Percentiles rank a stretch among this genome's conserved stretches.
These are phyloP conservation scores for Zygoascus meyerae DNA, from an alignment of 1,139 yeast genomes.

Conservation along the genomic window DNA sequence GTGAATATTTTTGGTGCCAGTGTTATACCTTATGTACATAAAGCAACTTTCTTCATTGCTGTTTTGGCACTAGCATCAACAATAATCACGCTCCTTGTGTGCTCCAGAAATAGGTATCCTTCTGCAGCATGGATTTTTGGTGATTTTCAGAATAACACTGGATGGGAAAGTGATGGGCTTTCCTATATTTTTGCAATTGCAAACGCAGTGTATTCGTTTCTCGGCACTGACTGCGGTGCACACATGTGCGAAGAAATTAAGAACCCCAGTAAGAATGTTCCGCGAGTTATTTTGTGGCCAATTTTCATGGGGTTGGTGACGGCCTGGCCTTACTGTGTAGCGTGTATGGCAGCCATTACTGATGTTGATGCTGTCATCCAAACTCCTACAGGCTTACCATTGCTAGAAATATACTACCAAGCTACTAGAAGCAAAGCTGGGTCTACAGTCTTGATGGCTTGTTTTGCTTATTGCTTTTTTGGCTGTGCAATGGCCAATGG, in stretches of 20 bases:
- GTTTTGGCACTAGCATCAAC: conserved; percentile 44
- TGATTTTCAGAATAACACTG: conserved; percentile 47
- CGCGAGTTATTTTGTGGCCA: conserved; percentile 50
- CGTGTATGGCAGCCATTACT: conserved; percentile 52
- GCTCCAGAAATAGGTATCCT: conserved; percentile 45
- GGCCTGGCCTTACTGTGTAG: conserved; percentile 46
- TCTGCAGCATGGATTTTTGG: conserved; percentile 45
- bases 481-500: conserved; percentile 47
- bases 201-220: conserved; percentile 51
- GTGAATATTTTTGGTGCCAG: conserved; percentile 8
- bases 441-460: conserved; percentile 44
- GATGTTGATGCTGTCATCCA: conserved; percentile 42
- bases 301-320: conserved; percentile 54
- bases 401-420: conserved; percentile 52
- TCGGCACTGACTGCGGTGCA: conserved; percentile 45
- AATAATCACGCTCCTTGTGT: conserved; percentile 45
- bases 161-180: conserved; percentile 49
- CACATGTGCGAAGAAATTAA: conserved; percentile 57
- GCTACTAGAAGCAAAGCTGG: conserved; percentile 49
- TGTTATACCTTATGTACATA: conserved; percentile 37
- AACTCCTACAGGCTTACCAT: conserved; percentile 52
- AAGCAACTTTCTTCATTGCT: conserved; percentile 45
- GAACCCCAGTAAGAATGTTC: conserved; percentile 46
- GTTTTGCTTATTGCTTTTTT: conserved; percentile 58
- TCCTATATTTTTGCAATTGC: conserved; percentile 57